Base-by-base conservation (phyloP, 371 early-diverging fungal species). In the Mortierella sp. region DNA sequence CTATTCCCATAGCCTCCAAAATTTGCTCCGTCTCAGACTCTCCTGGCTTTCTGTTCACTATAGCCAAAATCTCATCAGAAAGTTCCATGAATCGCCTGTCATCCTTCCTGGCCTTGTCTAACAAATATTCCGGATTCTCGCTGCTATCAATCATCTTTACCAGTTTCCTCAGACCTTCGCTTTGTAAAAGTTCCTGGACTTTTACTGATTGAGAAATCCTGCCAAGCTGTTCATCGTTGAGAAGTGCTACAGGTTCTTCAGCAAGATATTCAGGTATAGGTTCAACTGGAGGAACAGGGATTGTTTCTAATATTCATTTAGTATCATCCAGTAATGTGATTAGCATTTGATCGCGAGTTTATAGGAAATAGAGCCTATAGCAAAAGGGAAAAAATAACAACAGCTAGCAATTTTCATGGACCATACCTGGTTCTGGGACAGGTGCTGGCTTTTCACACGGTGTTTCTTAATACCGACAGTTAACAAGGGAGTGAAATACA, bases 1-100 rank as follows among this genome's bases (percentile, higher is more conserved):
- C 66, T 72, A 80, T 67, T 17, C 80, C 80, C 75, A 80, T 74
- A 29, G 75, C 75, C 26, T 80, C 80, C 45, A 80, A 49, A 10
- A 74, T 71, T n/a, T 80, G 80, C n/a, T 80, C 80, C 6, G 68
- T 61, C 32, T 72, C 80, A 26, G 75, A 64, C 51, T 65, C 40
- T 37, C 75, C 80, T 22, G 80, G 72, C 5, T 62, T 71, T 34
- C 75, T 54, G 12, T 60, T 59, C 22, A 74, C 66, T 12, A 71
- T 63, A 13, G 75, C 68, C 35, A 80, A 35, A 35, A 80, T 70
- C 43, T 80, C 80, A 3, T 80, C 80, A 35, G 80, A 70, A n/a
- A 80, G 68, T 57, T 80, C 75, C 57, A 74, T 64, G 58, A 80
- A 80, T 43, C 47, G 64, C 32, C 75, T 66, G 13, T 80, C 58